These are phyloP conservation scores for Kwoniella europaea DNA, from an alignment of 768 basidiomycete species.

Conservation along the genomic window DNA sequence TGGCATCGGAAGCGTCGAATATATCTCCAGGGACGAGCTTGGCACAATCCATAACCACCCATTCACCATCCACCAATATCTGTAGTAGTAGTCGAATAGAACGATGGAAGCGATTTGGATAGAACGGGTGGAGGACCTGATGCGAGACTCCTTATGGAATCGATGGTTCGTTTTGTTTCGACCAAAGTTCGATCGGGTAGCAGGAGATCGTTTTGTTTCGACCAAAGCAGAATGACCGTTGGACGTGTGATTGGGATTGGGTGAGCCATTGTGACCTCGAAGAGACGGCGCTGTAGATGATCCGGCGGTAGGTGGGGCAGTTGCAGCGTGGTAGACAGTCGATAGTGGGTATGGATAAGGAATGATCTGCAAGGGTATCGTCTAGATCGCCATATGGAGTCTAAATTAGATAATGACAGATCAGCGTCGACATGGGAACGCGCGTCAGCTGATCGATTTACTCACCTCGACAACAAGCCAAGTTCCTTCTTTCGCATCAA, in stretches of 20 bases:
- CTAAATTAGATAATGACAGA: constrained; percentile 59
- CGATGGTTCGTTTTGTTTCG: constrained; percentile 70
- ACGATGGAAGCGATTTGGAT: too few species aligned
- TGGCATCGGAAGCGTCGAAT: constrained; percentile 80
- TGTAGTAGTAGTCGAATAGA: too few species aligned
- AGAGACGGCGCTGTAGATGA: constrained; percentile 38
- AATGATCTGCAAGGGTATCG: constrained; percentile 70
- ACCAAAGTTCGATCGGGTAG: too few species aligned
- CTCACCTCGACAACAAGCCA: constrained; percentile 83
- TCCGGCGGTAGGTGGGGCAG: constrained; percentile 16
- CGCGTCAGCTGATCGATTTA: background rate
- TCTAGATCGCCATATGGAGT: constrained; percentile 81
- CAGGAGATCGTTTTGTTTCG: too few species aligned
- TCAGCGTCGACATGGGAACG: constrained; percentile 50
- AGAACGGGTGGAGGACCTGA: too few species aligned
- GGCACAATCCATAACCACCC: constrained; percentile 73
- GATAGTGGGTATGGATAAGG: constrained; percentile 77
- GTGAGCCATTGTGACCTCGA: constrained; percentile 20
- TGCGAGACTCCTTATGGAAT: too few species aligned
- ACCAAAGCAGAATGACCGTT: constrained; percentile 60
- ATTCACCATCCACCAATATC: constrained; percentile 71
- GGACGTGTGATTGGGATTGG: constrained; percentile 36
- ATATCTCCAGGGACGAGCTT: constrained; percentile 90
- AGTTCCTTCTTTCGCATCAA: constrained; percentile 70
- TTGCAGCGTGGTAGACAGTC: constrained; percentile 65